Percentiles rank a stretch among this genome's conserved stretches.
phyloP scores from a whole-genome alignment of 164 flowering plant genomes.

The Chimonanthus praecox region DNA sequence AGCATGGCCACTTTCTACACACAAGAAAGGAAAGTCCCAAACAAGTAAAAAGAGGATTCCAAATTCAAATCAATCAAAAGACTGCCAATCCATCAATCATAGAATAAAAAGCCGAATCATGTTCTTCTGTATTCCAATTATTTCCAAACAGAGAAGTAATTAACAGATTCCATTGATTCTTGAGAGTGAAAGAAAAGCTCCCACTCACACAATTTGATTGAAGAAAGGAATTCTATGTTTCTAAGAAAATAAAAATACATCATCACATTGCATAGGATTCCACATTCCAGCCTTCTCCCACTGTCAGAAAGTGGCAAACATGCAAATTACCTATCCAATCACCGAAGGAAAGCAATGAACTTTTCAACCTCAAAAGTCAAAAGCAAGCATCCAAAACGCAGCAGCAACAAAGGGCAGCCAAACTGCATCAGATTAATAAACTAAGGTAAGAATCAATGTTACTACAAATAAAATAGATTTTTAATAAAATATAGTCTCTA shows the following conservation, averaged over 20 bases:
- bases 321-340: background rate
- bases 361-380: background rate
- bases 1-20: no score
- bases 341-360: background rate
- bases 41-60: no score
- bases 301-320: background rate
- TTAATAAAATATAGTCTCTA: no score
- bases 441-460: background rate
- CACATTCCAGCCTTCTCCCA: background rate
- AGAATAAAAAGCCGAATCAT: no score
- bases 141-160: background rate
- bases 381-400: constrained; percentile 14
- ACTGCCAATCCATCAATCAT: no score
- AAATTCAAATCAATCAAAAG: no score
- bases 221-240: background rate
- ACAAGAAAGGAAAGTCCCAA: no score
- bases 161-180: background rate
- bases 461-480: background rate
- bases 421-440: constrained; percentile 3
- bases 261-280: no score
- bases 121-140: no score
- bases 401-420: constrained; percentile 13
- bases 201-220: no score
- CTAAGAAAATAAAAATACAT: no score
- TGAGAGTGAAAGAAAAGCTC: background rate